Evolutionary conservation across 768 basidiomycete genomes (phyloP), one percentile per base, ranked within the genome.

Genomic region (Lactarius psammicola): DNA sequence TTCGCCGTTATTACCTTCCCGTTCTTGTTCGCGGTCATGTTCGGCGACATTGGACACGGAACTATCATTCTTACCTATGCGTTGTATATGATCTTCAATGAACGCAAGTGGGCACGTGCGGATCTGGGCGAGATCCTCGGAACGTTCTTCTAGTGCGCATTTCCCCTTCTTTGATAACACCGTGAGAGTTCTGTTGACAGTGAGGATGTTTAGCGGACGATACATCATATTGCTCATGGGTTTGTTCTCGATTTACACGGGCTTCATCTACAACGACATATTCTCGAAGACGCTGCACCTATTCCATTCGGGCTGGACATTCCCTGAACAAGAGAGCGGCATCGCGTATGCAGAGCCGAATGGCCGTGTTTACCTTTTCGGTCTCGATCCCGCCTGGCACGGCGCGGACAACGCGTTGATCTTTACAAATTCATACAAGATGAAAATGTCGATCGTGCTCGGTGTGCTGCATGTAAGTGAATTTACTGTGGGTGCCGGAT

Each of bases 181-280:
- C 26, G 57, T 67, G 64, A 59, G 30, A 53, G 70, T 58, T 53
- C 69, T 72, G 67, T 69, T 71, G 44, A 71, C 62, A 26, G 7
- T n/a, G 36, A 72, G 70, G 59, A 73, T 74, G 56, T 17, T n/a
- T 72, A 95, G 94, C 72, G 97, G 97, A 68, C 94, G 97, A 63
- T 99, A 99, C 78, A 98, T 98, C 75, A 98, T 98, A 74, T 82
- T 98, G 56, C 81, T 99, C 69, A 99, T 99, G 97, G 97, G 97
- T n/a, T 20, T 87, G 53, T 98, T 98, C 78, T 95, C 96, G 31
- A 84, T 97, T 71, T 99, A 94, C 79, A 96, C 96, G 1, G 97
- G 97, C 31, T 81, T 98, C 75, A 89, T 99, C 75, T 99, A 99
- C 81, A 99, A 99, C 84, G 97, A 99, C 76, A 86, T 99, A 73